Evolutionary conservation across 2,329 filamentous ascomycete genomes (phyloP), one percentile per base, ranked within the genome.

Genomic region (Purpureocillium takamizusanense): DNA sequence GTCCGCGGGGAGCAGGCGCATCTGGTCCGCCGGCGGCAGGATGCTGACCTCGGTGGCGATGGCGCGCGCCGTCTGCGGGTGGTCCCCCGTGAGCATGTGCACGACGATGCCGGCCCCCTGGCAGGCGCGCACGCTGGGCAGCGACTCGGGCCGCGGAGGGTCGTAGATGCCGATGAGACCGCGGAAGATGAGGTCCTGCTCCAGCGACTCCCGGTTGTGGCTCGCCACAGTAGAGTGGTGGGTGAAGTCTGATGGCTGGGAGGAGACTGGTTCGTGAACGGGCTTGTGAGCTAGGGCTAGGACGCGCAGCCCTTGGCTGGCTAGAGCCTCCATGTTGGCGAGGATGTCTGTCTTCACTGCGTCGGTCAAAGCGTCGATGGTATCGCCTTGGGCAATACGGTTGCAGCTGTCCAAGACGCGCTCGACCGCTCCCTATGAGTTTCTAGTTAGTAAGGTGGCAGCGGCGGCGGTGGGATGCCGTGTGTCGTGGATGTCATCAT

Each of bases 131-230:
- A 89, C 85, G 7, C 84, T 79, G 1, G 69, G 72, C 16, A 81
- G 83, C 1, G 87, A 88, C 62, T 94, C 87, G 2, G 78, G 76
- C 2, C 87, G 84, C 39, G 86, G 87, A 4, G 87, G 87, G 49
- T 94, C 87, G 54, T 92, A 90, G 45, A 94, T 82, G 40, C 86
- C 87, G 35, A 84, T 81, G 10, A 95, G 72, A n/a, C 88, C 89
- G 12, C 86, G 74, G 44, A 94, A 84, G 3, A 70, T 73, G 23
- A 95, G 74, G 23, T 76, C 68, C 28, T 67, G 65, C 54, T 94
- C 87, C 11, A 90, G 71, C 4, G 70, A 47, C 53, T 4, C 51
- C 47, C n/a, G 53, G 49, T 8, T 53, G 53, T 49, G 10, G 53
- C 50, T 7, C 54, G 48, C n/a, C n/a, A n/a, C n/a, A n/a, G n/a